These are phyloP conservation scores for Ziziphus jujuba DNA, from an alignment of 306 rosid species.

Conservation along the genomic window DNA sequence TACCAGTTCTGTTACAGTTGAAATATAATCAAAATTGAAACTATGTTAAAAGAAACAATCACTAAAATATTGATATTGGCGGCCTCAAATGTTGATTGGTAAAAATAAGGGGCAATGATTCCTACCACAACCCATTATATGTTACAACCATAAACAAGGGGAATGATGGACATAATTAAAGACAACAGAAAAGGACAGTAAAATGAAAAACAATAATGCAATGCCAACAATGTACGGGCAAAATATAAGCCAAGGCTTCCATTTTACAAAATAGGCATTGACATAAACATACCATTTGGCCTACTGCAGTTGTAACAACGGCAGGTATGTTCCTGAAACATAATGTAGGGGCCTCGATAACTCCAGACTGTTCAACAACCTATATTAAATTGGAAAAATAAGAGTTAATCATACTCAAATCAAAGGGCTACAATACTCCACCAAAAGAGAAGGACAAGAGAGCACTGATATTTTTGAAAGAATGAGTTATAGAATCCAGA, in stretches of 20 bases:
- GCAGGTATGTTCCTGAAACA: conserved; percentile 47
- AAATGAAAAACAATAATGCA: background rate
- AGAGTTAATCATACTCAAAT: background rate
- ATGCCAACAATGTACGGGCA: background rate
- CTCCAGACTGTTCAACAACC: conserved; percentile 83
- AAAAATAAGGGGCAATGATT: background rate
- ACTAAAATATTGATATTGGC: background rate
- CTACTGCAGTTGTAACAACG: conserved; percentile 77
- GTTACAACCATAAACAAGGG: background rate
- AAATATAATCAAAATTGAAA: background rate
- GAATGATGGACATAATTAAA: background rate
- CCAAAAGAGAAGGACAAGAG: background rate
- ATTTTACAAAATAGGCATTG: background rate
- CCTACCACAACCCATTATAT: background rate
- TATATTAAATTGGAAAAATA: conserved; percentile 32
- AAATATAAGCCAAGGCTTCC: background rate
- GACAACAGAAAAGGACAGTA: background rate
- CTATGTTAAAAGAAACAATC: background rate
- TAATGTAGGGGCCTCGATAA: conserved; percentile 63
- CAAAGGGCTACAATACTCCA: background rate
- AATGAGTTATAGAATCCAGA: background rate
- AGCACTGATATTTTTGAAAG: background rate
- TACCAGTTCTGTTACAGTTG: background rate
- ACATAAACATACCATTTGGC: conserved; percentile 69
- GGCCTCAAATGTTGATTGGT: background rate